Evolutionary conservation across 2,329 filamentous ascomycete genomes (phyloP).

Genomic region (Sporothrix euskadiensis): DNA sequence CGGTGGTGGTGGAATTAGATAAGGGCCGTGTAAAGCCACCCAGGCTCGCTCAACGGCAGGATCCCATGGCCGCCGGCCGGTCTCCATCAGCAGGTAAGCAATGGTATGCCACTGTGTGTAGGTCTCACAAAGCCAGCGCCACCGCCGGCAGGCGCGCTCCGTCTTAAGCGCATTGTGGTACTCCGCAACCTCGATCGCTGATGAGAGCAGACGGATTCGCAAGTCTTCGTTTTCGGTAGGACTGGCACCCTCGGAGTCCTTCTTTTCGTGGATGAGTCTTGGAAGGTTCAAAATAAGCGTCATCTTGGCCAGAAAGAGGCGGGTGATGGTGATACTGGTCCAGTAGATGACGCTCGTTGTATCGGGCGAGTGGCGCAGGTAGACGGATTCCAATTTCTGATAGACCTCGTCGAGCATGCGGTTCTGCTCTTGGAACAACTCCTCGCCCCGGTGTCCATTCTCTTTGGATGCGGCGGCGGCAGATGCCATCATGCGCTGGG

Average conservation of each 20-base stretch:
- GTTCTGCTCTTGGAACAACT: conserved; percentile 45
- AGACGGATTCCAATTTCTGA: conserved; percentile 45
- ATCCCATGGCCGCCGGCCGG: conserved; percentile 49
- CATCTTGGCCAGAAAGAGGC: conserved; percentile 75
- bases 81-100: conserved; percentile 56
- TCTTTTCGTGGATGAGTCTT: conserved; percentile 50
- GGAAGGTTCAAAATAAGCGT: conserved; percentile 77
- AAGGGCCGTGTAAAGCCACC: conserved; percentile 48
- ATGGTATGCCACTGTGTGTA: conserved; percentile 61
- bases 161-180: conserved; percentile 55
- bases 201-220: conserved; percentile 49
- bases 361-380: conserved; percentile 44
- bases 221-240: conserved; percentile 38
- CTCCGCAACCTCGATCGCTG: conserved; percentile 56
- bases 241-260: background rate
- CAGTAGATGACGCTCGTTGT: conserved; percentile 41
- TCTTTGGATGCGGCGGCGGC: conserved; percentile 29
- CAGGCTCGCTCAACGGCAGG: conserved; percentile 51
- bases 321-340: conserved; percentile 47
- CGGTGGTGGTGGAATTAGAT: conserved; percentile 42
- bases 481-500: conserved; percentile 43
- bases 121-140: conserved; percentile 60
- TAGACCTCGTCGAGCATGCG: conserved; percentile 50
- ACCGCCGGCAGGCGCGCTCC: conserved; percentile 50
- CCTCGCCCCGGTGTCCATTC: background rate